Evolutionary conservation across 2,329 filamentous ascomycete genomes (phyloP), one percentile per base, ranked within the genome.

Genomic region (Grosmannia huntii): DNA sequence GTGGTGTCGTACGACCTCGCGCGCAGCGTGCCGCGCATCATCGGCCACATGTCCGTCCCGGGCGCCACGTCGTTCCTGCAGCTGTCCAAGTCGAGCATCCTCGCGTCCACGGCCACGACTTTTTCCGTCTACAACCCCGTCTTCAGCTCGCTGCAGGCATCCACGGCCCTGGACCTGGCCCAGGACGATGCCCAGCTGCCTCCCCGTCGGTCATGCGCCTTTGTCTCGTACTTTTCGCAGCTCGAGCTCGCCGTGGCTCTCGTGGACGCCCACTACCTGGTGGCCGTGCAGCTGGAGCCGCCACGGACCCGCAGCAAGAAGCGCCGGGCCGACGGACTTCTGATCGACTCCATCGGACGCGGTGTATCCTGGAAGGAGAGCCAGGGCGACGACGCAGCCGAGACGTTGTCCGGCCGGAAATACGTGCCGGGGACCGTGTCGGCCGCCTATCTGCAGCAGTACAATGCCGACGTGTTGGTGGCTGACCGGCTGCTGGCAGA

Each of bases 271-370:
- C 36, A 38, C 51, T 16, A 38, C 51, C 72, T 92, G 36, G 74
- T 89, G 19, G 86, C 82, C 1, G 76, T 90, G 56, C 86, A 90
- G 65, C 72, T 86, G n/a, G 82, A 86, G 65, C 78, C 79, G 2
- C 82, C 82, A 1, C 77, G 77, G 64, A 73, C 71, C 52, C 75
- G 79, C n/a, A 74, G 75, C 60, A 79, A 75, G 62, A 79, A 81
- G 69, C 75, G 79, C 44, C 78, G 78, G 46, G 72, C 75, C 1
- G 78, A 82, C 56, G 84, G 85, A 10, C 74, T 88, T 9, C 72
- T 91, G 28, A 85, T 88, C 38, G 86, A 91, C 66, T 86, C 87
- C 0, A 81, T 91, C 57, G 85, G 86, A 1, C 84, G 84, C 60
- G 86, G 85, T 3, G 72, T 80, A 5, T 65, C 41, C 14, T 16